Evolutionary conservation across 441 rosid species (phyloP).

Genomic region (Cnidoscolus chayamansa): DNA sequence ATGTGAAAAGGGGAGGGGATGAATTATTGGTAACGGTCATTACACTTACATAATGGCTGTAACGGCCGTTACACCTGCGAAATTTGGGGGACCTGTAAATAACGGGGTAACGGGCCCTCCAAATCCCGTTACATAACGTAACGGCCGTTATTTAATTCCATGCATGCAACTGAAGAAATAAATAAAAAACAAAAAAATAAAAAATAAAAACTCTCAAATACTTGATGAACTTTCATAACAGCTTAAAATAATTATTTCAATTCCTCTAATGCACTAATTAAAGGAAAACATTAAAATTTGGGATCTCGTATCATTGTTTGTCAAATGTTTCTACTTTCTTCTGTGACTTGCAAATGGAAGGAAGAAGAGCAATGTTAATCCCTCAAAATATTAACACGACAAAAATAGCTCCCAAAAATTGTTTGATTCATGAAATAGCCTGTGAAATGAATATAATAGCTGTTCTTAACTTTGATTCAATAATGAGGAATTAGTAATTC

Average conservation of each 20-base stretch:
- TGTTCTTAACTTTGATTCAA: background rate
- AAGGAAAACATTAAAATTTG: background rate
- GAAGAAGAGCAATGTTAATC: background rate
- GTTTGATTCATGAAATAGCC: background rate
- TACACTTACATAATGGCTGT: no score
- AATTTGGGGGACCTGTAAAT: no score
- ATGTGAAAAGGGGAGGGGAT: no score
- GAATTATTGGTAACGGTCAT: no score
- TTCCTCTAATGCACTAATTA: background rate
- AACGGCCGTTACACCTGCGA: no score
- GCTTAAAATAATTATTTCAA: background rate
- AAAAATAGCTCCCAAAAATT: background rate
- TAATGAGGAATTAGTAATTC: background rate
- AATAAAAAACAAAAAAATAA: no score
- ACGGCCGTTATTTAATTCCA: no score
- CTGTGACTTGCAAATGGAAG: background rate
- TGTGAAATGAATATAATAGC: background rate
- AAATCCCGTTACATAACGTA: no score
- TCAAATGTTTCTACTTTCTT: background rate
- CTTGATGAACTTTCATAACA: background rate
- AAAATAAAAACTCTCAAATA: background rate
- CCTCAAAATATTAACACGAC: conserved; percentile 2
- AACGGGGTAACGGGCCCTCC: no score
- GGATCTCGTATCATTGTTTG: background rate
- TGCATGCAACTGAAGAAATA: no score